Evolutionary conservation across 2,329 filamentous ascomycete genomes (phyloP), one percentile per base, ranked within the genome.

Genomic region (Chaetothyriales sp.): DNA sequence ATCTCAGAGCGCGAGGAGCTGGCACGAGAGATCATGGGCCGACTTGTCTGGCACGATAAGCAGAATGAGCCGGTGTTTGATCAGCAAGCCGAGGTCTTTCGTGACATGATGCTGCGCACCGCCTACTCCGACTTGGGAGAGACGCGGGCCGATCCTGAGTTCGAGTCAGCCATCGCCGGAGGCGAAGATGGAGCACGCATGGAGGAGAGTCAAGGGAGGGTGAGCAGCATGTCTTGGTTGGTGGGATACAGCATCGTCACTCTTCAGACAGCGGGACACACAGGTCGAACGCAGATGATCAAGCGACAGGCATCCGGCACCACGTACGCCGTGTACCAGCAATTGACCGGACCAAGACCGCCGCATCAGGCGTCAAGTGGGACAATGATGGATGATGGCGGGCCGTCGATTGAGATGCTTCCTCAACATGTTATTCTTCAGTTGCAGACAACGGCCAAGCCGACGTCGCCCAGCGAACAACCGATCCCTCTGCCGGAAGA

Each of bases 71-170:
- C 87, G 51, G 80, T 77, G 47, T 78, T 89, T 33, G 90, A 97
- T 64, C 90, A 98, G 66, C 90, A 95, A 67, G 90, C 89, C 4
- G 78, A 94, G 59, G 89, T 94, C 33, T 92, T 92, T 7, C 81
- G 97, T 51, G 92, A 98, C 66, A 88, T 97, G 67, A 89, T 95
- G 84, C 88, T 92, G 64, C 78, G 89, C 61, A 85, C 89, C 18
- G 82, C 88, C 1, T 95, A 84, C 64, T 87, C 88, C 0, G 87
- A 95, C 64, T 78, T 87, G 33, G 86, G 89, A 55, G 86, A 94
- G 62, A 74, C 72, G 4, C 64, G 70, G 48, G 51, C 61, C 49
- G 51, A 51, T 63, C 61, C 52, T 54, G 46, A 57, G 54, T 62
- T 66, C 51, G 60, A 61, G 47, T 40, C 33, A 40, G 33, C 33